Conservation (phyloP, 768 basidiomycete species). For the Termitomyces sp. region DNA sequence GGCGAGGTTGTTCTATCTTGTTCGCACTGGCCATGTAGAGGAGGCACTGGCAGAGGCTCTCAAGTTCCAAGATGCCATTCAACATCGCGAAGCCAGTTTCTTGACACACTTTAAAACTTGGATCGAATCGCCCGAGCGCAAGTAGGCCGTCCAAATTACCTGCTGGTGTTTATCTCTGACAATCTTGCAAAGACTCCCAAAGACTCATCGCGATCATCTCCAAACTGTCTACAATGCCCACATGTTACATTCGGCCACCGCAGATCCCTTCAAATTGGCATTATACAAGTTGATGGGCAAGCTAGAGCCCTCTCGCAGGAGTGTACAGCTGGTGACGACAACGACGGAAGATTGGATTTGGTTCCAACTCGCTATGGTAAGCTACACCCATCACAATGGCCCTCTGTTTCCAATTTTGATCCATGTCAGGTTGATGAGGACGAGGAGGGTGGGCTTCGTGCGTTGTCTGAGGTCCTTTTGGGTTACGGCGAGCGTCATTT, state of each 20-base stretch:
- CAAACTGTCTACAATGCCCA: slow-evolving; percentile 79
- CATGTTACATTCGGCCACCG: slow-evolving; percentile 82
- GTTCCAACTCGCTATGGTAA: slow-evolving; percentile 88
- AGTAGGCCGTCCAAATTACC: slow-evolving; percentile 35
- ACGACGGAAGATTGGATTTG: slow-evolving; percentile 99
- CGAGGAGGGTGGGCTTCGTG: slow-evolving; percentile 70
- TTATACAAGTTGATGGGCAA: slow-evolving; percentile 95
- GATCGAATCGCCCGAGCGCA: slow-evolving; percentile 75
- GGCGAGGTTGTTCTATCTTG: slow-evolving; percentile 91
- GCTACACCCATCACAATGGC: slow-evolving; percentile 5
- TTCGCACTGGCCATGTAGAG: slow-evolving; percentile 76
- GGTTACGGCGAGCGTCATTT: slow-evolving; percentile 83
- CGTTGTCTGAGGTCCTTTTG: slow-evolving; percentile 68
- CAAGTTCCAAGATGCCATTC: slow-evolving; percentile 63
- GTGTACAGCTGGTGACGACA: slow-evolving; percentile 76
- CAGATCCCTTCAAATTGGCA: slow-evolving; percentile 94
- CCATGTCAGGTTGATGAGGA: slow-evolving; percentile 67
- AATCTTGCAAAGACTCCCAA: slow-evolving; percentile 47
- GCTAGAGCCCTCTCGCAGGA: slow-evolving; percentile 76
- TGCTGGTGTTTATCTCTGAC: not conserved
- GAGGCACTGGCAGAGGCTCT: slow-evolving; percentile 80
- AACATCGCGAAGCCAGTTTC: slow-evolving; percentile 79
- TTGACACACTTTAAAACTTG: slow-evolving; percentile 78
- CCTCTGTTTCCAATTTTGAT: not conserved
- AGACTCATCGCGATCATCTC: slow-evolving; percentile 74